Evolutionary conservation across 305 asterid genomes (phyloP).

Genomic region (Galium porrigens): DNA sequence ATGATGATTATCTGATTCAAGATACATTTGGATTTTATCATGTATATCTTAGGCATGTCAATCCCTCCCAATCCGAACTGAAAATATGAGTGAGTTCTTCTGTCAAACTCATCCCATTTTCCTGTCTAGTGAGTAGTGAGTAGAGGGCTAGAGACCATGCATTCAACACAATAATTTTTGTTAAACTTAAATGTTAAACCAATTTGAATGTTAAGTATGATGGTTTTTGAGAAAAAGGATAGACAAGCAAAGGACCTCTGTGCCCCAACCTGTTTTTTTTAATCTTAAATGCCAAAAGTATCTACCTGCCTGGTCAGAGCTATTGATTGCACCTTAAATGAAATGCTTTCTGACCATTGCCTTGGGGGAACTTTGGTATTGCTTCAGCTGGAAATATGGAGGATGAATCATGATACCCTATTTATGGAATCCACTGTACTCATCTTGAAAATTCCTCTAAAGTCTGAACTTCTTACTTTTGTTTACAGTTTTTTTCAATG

Average conservation of each 20-base stretch:
- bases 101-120: background rate
- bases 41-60: background rate
- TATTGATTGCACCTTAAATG: background rate
- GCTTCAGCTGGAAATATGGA: background rate
- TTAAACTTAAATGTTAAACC: background rate
- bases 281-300: background rate
- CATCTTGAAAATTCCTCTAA: background rate
- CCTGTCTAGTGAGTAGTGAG: background rate
- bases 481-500: background rate
- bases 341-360: background rate
- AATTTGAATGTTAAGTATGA: background rate
- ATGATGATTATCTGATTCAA: background rate
- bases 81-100: background rate
- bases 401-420: background rate
- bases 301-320: background rate
- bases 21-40: background rate
- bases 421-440: background rate
- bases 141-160: background rate
- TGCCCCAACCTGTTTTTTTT: background rate
- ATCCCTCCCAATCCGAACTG: background rate
- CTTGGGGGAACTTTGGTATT: background rate
- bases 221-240: background rate
- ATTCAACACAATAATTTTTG: background rate
- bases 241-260: background rate
- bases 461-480: background rate